These are phyloP conservation scores for Trichoderma hamatum DNA, from an alignment of 2,329 filamentous ascomycete genomes.

Conservation along the genomic window DNA sequence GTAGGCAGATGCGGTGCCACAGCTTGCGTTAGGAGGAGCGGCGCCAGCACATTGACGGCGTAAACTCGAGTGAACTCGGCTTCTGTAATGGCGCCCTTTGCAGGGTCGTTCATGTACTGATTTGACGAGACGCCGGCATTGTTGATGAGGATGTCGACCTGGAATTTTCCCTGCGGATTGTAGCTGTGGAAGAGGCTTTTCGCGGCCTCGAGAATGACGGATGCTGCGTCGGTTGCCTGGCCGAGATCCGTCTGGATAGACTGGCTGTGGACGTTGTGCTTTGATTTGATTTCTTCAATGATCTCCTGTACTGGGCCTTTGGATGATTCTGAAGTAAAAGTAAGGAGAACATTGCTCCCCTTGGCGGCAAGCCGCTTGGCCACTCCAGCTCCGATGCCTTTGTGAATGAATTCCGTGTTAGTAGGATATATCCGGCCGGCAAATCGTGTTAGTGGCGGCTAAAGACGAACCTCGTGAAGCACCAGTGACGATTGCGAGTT, in stretches of 20 bases:
- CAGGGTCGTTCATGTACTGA: slow-evolving; percentile 59
- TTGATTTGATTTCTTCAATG: slow-evolving; percentile 48
- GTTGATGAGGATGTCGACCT: slow-evolving; percentile 82
- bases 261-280: slow-evolving; percentile 44
- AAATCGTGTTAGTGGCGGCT: background rate
- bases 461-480: slow-evolving; percentile 39
- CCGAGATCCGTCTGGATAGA: slow-evolving; percentile 39
- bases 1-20: slow-evolving; percentile 68
- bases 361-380: slow-evolving; percentile 61
- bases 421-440: background rate
- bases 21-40: slow-evolving; percentile 76
- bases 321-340: slow-evolving; percentile 62
- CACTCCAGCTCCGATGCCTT: slow-evolving; percentile 60
- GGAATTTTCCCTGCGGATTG: slow-evolving; percentile 32
- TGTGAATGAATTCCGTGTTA: background rate
- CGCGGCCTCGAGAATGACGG: slow-evolving; percentile 39
- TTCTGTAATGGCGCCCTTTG: slow-evolving; percentile 56
- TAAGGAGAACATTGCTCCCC: slow-evolving; percentile 61
- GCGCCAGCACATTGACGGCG: slow-evolving; percentile 79
- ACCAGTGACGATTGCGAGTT: slow-evolving; percentile 42
- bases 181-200: slow-evolving; percentile 35
- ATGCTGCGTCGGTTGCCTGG: slow-evolving; percentile 33
- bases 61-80: slow-evolving; percentile 73
- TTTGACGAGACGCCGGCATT: slow-evolving; percentile 77
- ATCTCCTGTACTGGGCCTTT: slow-evolving; percentile 51